phyloP scores from a whole-genome alignment of 768 basidiomycete species.

The Asterophora parasitica region DNA sequence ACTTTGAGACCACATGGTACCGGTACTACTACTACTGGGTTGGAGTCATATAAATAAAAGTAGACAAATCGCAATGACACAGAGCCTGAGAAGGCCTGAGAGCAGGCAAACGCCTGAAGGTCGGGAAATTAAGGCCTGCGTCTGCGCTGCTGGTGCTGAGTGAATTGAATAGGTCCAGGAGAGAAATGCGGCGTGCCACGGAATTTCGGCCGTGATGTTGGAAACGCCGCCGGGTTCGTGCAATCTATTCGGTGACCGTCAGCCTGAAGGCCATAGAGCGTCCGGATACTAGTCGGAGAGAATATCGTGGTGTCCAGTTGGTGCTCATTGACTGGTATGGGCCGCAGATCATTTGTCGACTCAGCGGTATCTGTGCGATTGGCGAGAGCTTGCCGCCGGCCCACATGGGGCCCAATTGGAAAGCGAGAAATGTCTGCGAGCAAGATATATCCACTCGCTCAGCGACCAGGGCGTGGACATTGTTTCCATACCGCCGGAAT shows the following conservation, averaged over 20 bases:
- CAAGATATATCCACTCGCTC: too few species aligned
- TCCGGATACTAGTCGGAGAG: neutral
- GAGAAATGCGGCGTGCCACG: neutral
- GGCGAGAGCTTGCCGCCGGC: neutral
- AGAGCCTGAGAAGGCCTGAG: neutral
- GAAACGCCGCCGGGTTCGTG: slow-evolving; percentile 3
- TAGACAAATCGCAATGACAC: too few species aligned
- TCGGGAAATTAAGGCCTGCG: neutral
- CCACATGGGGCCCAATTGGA: neutral
- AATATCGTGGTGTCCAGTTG: neutral
- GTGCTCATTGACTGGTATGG: neutral
- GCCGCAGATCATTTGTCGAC: neutral
- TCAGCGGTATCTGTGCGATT: neutral
- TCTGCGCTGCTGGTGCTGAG: neutral
- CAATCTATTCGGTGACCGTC: neutral
- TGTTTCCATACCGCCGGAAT: too few species aligned
- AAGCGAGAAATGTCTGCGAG: neutral
- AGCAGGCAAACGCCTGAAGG: neutral
- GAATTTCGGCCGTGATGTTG: slow-evolving; percentile 6
- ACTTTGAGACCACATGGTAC: too few species aligned
- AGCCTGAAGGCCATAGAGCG: neutral
- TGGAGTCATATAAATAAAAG: too few species aligned
- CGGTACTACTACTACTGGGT: too few species aligned
- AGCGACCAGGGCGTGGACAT: too few species aligned
- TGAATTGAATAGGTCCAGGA: neutral